Base-by-base conservation (phyloP, 805 yeast genomes). In the Pichia californica region DNA sequence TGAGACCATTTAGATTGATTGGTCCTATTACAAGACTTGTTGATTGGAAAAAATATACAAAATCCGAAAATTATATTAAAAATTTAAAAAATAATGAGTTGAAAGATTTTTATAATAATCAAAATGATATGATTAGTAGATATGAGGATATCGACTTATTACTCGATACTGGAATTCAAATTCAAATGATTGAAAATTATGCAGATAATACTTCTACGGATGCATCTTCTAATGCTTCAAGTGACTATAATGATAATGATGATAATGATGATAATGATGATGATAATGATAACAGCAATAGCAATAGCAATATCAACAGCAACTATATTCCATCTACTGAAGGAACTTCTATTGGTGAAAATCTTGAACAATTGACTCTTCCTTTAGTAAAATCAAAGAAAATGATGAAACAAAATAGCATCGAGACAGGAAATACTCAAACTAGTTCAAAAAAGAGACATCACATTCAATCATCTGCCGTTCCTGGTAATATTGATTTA, bases 161-260 rank as follows among this genome's bases (percentile, higher is more conserved):
- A 40, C 66, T 84, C 36, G 93, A 83, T 54, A 75, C 86, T 4
- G 88, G 88, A 1, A 71, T 84, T 45, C 84, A 80, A 50, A 70
- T 72, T 46, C 67, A 73, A 35, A 79, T 84, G 79, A 69, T 85
- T 40, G 68, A 74, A 36, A 77, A 74, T 40, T 83, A 84, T 52
- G 77, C 75, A 4, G 68, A 51, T 30, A 49, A 53, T 21, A 42
- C 53, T 2, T 50, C 53, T 8, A 29, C 46, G 38, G 49, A 51
- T 28, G 11, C 40, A 3, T 50, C 53, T 8, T 25, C 46, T 38
- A 49, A 51, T 28, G 11, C 40, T 9, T 37, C 40, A 15, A 10
- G 13, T 36, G 29, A 10, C n/a, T 5, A 4, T 11, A 23, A 29
- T 2, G 40, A 36, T 1, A 32, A 23, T 7, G 52, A 47, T 8